Percentiles rank a stretch among this genome's conserved stretches.
phyloP scores from a whole-genome alignment of 1,284 basidiomycete genomes.

The Cutaneotrichosporon cavernicola region DNA sequence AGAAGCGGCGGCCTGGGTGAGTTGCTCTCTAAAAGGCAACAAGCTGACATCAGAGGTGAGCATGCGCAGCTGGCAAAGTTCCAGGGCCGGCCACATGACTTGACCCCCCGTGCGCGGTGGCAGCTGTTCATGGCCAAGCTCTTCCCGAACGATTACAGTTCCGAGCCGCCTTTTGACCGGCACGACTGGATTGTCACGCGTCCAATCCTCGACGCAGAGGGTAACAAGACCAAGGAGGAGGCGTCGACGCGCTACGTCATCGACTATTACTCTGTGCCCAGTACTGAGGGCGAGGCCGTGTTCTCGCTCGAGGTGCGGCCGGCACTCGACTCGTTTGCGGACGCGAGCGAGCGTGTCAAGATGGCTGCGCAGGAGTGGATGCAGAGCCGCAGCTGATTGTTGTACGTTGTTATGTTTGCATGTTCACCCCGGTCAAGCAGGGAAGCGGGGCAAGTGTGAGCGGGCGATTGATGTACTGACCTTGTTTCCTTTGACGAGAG shows the following conservation, averaged over 20 bases:
- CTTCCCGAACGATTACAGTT: slow-evolving; percentile 81
- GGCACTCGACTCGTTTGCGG: slow-evolving; percentile 74
- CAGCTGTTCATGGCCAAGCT: slow-evolving; percentile 81
- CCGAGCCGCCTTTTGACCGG: slow-evolving; percentile 93
- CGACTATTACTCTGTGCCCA: slow-evolving; percentile 90
- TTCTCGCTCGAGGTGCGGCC: slow-evolving; percentile 90
- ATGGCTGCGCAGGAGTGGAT: slow-evolving; percentile 71
- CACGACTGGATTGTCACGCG: slow-evolving; percentile 96
- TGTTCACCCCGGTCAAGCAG: not conserved
- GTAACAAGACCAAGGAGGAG: slow-evolving; percentile 56
- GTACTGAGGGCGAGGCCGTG: slow-evolving; percentile 83
- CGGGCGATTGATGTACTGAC: too few species aligned
- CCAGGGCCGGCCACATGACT: slow-evolving; percentile 83
- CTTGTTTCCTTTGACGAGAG: too few species aligned
- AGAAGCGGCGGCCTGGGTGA: slow-evolving; percentile 61
- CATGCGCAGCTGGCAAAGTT: slow-evolving; percentile 72
- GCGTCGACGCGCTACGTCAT: slow-evolving; percentile 80
- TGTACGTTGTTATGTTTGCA: slow-evolving; percentile 12
- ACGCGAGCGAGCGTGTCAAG: slow-evolving; percentile 67
- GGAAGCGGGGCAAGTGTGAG: too few species aligned
- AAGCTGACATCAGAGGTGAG: slow-evolving; percentile 47
- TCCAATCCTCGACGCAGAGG: slow-evolving; percentile 56
- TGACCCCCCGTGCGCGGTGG: slow-evolving; percentile 75
- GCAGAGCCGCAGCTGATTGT: slow-evolving; percentile 19
- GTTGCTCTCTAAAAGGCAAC: slow-evolving; percentile 21